These are phyloP conservation scores for Paramyrothecium roridum DNA, from an alignment of 2,329 filamentous ascomycete genomes.

Conservation along the genomic window DNA sequence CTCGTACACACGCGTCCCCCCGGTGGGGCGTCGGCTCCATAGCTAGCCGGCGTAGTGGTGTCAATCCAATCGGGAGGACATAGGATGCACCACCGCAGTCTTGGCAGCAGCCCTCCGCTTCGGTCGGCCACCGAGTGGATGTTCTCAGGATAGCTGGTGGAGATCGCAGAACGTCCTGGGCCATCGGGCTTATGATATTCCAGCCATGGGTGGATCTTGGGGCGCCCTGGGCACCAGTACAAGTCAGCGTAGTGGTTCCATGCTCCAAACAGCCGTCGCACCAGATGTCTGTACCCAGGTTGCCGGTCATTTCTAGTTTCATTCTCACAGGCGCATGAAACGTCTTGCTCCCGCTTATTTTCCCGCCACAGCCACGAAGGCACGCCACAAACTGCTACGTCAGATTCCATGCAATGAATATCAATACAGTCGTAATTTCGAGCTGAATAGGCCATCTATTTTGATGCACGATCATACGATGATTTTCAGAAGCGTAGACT, in stretches of 20 bases:
- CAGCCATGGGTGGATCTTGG: neutral
- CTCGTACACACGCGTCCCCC: neutral
- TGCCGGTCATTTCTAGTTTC: too few relatives aligned
- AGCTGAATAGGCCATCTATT: too few relatives aligned
- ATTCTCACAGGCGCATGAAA: too few relatives aligned
- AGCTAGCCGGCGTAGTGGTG: neutral
- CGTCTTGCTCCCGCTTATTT: too few relatives aligned
- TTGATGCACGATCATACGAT: too few relatives aligned
- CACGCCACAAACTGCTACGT: too few relatives aligned
- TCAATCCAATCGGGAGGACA: neutral
- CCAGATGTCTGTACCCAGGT: neutral
- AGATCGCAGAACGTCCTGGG: neutral
- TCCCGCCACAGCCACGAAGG: too few relatives aligned
- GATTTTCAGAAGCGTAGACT: too few relatives aligned
- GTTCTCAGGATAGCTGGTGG: neutral
- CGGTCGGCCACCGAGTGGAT: neutral
- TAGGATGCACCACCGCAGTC: neutral
- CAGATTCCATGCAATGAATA: too few relatives aligned
- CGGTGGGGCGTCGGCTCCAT: neutral
- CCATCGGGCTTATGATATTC: neutral
- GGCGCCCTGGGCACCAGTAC: neutral
- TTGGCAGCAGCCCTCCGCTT: neutral
- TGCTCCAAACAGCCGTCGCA: neutral
- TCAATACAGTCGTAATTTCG: too few relatives aligned
- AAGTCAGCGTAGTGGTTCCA: neutral